phyloP scores from a whole-genome alignment of 768 basidiomycete species.

The Russula sp. region DNA sequence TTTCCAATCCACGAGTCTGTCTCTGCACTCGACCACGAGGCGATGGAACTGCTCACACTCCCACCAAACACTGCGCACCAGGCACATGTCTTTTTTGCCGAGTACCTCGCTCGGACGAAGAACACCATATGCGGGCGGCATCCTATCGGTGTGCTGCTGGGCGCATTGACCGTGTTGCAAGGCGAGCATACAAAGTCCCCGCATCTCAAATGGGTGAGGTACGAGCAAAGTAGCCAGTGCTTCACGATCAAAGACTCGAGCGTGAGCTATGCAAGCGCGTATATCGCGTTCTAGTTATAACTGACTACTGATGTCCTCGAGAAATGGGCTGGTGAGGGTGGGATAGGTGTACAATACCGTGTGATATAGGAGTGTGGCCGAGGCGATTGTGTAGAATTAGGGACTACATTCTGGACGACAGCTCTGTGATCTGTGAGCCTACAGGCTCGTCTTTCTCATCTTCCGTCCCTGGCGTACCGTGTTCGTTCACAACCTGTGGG shows the following conservation, averaged over 20 bases:
- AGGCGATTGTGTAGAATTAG: neutral
- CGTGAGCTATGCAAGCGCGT: conserved; percentile 95
- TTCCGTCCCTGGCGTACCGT: conserved; percentile 63
- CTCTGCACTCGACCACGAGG: conserved; percentile 76
- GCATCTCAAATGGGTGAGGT: conserved; percentile 75
- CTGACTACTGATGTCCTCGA: neutral
- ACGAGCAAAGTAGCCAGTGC: conserved; percentile 87
- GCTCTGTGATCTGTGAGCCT: conserved; percentile 39
- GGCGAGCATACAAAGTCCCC: conserved; percentile 27
- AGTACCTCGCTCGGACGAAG: conserved; percentile 64
- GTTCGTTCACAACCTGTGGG: conserved; percentile 59
- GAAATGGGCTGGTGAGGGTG: neutral
- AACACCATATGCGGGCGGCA: conserved; percentile 98
- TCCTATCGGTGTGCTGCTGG: conserved; percentile 88
- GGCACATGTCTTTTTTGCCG: conserved; percentile 56
- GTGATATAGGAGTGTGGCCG: neutral
- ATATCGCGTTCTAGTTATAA: conserved; percentile 47
- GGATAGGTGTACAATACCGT: neutral
- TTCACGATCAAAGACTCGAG: conserved; percentile 66
- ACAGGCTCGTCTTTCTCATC: conserved; percentile 47
- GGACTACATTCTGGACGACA: conserved; percentile 12
- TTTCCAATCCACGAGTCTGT: conserved; percentile 82
- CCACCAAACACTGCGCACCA: conserved; percentile 44
- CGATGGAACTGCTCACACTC: conserved; percentile 62
- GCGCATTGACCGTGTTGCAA: conserved; percentile 59